Evolutionary conservation across 1,139 yeast genomes (phyloP), one percentile per base, ranked within the genome.

Genomic region (Suhomyces wounanorum): DNA sequence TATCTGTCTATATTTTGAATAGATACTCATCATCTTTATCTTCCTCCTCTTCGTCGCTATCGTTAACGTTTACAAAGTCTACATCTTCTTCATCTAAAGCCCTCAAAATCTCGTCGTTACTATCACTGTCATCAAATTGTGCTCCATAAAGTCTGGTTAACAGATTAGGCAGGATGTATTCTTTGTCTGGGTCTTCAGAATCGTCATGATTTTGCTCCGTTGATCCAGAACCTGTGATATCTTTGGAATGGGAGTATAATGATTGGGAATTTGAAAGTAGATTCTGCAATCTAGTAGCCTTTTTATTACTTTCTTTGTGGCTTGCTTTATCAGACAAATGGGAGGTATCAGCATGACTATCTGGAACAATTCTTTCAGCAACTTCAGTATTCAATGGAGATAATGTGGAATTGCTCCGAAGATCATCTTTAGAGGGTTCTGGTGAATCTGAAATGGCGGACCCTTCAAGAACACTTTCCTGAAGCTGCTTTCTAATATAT

Each of bases 111-210:
- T 54, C 62, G 17, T 63, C 67, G 7, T 64, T 66, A 13, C 61
- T 57, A 14, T 57, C 64, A 2, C 54, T 57, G 16, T 59, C 65
- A 16, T 58, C 58, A 7, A 53, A 38, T 35, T 56, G 59, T 1
- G 53, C 50, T 3, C 64, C 76, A 48, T 67, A 67, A 44, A 64
- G 68, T 41, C 63, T 64, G 9, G 75, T 69, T 47, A 75, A 59
- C 75, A 71, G 75, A 42, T 66, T 67, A 2, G 80, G 79, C 77
- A 71, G 77, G 25, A 74, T 68, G 53, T 75, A 75, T 53, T 74
- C 79, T 48, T 64, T 67, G 44, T 74, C 76, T 46, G 44, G 52
- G 2, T 50, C 55, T 1, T 51, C 66, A n/a, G 63, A 56, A 26
- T 56, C 57, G 18, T 53, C 53, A 26, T 49, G 16, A 55, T 39